phyloP scores from a whole-genome alignment of 192 early-diverging fungal species.

The Kickxella alabastrina region DNA sequence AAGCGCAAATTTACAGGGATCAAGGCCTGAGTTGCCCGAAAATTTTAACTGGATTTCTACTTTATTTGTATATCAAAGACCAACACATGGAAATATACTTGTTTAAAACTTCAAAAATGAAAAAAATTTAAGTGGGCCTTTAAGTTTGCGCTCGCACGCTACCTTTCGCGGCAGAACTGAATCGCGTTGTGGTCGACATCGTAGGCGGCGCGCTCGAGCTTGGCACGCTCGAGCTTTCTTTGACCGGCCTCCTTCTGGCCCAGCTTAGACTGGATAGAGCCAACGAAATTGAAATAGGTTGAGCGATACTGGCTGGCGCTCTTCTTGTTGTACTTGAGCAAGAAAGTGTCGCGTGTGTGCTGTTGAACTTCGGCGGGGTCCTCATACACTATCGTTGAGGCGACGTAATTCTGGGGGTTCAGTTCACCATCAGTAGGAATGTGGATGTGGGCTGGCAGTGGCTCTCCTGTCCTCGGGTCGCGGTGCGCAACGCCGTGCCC shows the following conservation, averaged over 20 bases:
- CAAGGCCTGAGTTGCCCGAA: constrained; percentile 13
- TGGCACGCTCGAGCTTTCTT: constrained; percentile 30
- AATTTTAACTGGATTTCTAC: neutral
- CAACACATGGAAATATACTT: too few species aligned
- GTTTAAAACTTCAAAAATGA: neutral
- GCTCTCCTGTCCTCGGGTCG: constrained; percentile 46
- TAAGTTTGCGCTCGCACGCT: too few species aligned
- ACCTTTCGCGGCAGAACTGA: constrained; percentile 37
- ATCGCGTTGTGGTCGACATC: constrained; percentile 44
- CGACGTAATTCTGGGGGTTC: constrained; percentile 49
- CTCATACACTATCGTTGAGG: constrained; percentile 14
- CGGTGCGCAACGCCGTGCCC: constrained; percentile 48
- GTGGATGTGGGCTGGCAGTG: constrained; percentile 32
- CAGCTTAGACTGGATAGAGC: constrained; percentile 25
- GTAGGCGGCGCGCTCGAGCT: constrained; percentile 41
- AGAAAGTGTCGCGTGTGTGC: constrained; percentile 29
- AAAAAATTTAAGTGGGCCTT: neutral
- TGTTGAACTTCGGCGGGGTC: constrained; percentile 32
- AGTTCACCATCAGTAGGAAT: constrained; percentile 40
- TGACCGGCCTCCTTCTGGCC: constrained; percentile 19
- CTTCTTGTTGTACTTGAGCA: constrained; percentile 27
- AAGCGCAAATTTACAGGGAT: constrained; percentile 70
- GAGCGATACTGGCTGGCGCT: constrained; percentile 42
- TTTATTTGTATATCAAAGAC: neutral
- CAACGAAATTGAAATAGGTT: constrained; percentile 22